Evolutionary conservation across 2,329 filamentous ascomycete genomes (phyloP).

Genomic region (Coleophoma eucalyptorum): DNA sequence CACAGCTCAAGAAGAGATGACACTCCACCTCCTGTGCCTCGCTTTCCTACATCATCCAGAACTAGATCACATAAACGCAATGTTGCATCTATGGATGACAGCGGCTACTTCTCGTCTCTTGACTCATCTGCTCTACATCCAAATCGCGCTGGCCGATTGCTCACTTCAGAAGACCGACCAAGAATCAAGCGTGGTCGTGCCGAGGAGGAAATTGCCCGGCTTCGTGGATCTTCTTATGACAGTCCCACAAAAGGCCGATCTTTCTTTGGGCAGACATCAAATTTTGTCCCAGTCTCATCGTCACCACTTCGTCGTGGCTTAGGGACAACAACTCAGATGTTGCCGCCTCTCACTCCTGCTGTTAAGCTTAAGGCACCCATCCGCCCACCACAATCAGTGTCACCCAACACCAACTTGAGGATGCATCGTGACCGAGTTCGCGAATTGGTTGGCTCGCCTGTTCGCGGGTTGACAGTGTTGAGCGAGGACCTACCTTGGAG

Average conservation of each 20-base stretch:
- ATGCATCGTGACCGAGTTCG: slow-evolving; percentile 82
- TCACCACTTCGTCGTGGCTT: slow-evolving; percentile 56
- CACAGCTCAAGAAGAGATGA: slow-evolving; percentile 54
- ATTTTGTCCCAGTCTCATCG: slow-evolving; percentile 49
- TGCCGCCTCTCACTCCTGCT: slow-evolving; percentile 77
- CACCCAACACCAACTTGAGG: slow-evolving; percentile 87
- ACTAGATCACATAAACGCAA: slow-evolving; percentile 69
- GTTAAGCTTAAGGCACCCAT: slow-evolving; percentile 71
- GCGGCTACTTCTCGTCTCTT: slow-evolving; percentile 93
- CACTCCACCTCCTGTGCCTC: slow-evolving; percentile 70
- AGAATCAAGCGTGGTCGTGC: slow-evolving; percentile 84
- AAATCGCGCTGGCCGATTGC: slow-evolving; percentile 55
- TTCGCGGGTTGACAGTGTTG: slow-evolving; percentile 48
- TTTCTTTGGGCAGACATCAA: slow-evolving; percentile 27
- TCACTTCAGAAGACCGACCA: slow-evolving; percentile 79
- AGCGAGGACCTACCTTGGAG: slow-evolving; percentile 58
- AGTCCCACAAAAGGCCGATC: slow-evolving; percentile 74
- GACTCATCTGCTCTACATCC: slow-evolving; percentile 85
- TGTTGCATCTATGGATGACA: slow-evolving; percentile 80
- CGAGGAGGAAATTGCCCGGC: slow-evolving; percentile 91
- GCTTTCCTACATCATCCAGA: slow-evolving; percentile 59
- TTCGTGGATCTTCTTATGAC: slow-evolving; percentile 88
- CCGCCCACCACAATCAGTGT: slow-evolving; percentile 66
- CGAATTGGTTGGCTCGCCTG: slow-evolving; percentile 77
- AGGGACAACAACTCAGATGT: slow-evolving; percentile 50